Base-by-base conservation (phyloP, 169 alveolate genomes). In the Cardiosporidium cionae region DNA sequence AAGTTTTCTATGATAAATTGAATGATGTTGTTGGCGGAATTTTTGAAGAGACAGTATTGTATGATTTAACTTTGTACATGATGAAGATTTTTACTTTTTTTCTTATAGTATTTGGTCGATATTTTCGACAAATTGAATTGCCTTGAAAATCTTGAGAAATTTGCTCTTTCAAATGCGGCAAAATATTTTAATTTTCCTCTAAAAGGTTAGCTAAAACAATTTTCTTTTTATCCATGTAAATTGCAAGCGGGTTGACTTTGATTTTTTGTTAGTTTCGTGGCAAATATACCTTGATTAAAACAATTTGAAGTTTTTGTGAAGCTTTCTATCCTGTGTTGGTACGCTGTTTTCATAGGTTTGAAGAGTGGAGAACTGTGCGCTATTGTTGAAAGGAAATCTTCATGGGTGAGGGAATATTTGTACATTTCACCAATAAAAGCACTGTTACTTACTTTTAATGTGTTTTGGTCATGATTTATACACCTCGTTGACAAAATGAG, bases 51-150 rank as follows among this genome's bases (percentile, higher is more conserved):
- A 52, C 23, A 52, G n/a, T 25, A 25, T 0, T 0, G 63, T 0
- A 25, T 22, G 63, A 0, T n/a, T 27, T 27, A 7, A 65, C 33
- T 65, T 4, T 62, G 6, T 16, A 22, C 22, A 16, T 28, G 22
- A 0, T 65, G 7, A 16, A 25, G 25, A 7, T 16, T 4, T 4
- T 33, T 58, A 16, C 9, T 7, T 58, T 25, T 7, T 6, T 7
- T 4, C 68, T 5, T 65, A 22, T 76, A 77, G 83, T 77, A 77
- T 33, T 66, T 77, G 70, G 74, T 72, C 9, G 73, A 70, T 66
- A 70, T 53, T 37, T 77, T 77, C 28, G 72, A 65, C 34, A 63
- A 74, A 9, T 70, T 27, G 16, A 72, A 74, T 3, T 70, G 78
- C 63, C 62, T 77, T 6, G 66, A 70, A 37, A 77, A 77, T 32